These are phyloP conservation scores for Ogataea methanolica DNA, from an alignment of 805 yeast species.

Conservation along the genomic window DNA sequence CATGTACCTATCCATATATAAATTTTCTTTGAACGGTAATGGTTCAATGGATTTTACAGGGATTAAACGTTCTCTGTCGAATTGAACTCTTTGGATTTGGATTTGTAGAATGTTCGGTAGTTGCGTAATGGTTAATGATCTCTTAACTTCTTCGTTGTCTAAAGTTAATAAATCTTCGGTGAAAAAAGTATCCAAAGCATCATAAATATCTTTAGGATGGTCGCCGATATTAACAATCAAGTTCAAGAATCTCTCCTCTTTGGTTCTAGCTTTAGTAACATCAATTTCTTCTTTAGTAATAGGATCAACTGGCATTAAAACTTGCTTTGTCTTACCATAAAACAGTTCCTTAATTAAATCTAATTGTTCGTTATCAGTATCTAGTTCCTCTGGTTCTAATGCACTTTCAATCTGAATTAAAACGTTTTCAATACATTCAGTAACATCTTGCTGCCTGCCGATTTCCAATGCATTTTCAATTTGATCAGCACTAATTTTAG, in stretches of 20 bases:
- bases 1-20: slow-evolving; percentile 85
- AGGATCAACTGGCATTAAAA: slow-evolving; percentile 47
- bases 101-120: slow-evolving; percentile 83
- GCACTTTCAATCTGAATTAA: slow-evolving; percentile 89
- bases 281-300: slow-evolving; percentile 25
- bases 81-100: slow-evolving; percentile 92
- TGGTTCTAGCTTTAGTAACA: slow-evolving; percentile 37
- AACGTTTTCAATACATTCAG: slow-evolving; percentile 95
- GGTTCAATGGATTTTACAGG: slow-evolving; percentile 83
- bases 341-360: slow-evolving; percentile 79
- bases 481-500: slow-evolving; percentile 51
- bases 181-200: slow-evolving; percentile 82
- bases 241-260: slow-evolving; percentile 73
- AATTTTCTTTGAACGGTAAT: slow-evolving; percentile 68
- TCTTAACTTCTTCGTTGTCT: slow-evolving; percentile 68
- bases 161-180: slow-evolving; percentile 65
- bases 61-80: slow-evolving; percentile 65
- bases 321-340: slow-evolving; percentile 82
- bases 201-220: slow-evolving; percentile 85
- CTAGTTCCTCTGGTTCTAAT: slow-evolving; percentile 58
- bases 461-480: slow-evolving; percentile 70
- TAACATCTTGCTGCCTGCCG: slow-evolving; percentile 95
- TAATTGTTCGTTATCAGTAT: slow-evolving; percentile 72
- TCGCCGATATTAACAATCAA: slow-evolving; percentile 82
- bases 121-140: slow-evolving; percentile 64